Evolutionary conservation across 2,329 filamentous ascomycete genomes (phyloP).

Genomic region (Tolypocladium inflatum): DNA sequence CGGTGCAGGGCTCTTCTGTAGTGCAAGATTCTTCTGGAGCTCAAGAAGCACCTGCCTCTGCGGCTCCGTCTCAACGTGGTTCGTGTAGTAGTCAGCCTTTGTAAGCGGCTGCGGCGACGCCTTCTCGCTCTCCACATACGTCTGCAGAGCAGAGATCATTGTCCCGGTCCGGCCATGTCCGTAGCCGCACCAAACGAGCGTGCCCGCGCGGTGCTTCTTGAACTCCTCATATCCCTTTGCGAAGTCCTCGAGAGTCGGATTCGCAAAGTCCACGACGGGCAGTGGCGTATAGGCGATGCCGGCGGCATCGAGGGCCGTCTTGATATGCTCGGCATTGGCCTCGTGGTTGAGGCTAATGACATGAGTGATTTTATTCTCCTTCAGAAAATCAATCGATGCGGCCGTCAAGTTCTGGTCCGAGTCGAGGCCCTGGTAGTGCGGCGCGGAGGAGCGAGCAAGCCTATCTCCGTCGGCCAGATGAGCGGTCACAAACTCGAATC

Average conservation of each 20-base stretch:
- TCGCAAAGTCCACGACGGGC: not conserved
- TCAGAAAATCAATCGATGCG: not conserved
- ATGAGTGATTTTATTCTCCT: not conserved
- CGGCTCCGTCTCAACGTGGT: not conserved
- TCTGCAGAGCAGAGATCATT: slow-evolving; percentile 3
- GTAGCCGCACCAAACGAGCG: slow-evolving; percentile 6
- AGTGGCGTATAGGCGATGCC: slow-evolving; percentile 1
- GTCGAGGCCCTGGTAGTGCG: not conserved
- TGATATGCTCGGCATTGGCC: not conserved
- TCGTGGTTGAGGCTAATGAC: slow-evolving; percentile 1
- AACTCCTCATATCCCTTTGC: not conserved
- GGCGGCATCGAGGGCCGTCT: not conserved
- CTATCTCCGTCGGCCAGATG: not conserved
- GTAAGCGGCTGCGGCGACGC: not conserved
- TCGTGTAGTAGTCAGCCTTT: not conserved
- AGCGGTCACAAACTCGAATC: not conserved
- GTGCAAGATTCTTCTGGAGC: not conserved
- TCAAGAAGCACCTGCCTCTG: not conserved
- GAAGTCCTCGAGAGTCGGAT: not conserved
- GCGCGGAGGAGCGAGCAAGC: slow-evolving; percentile 3
- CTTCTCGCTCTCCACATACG: not conserved
- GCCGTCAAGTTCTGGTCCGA: not conserved
- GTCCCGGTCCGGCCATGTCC: slow-evolving; percentile 6
- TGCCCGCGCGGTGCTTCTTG: not conserved
- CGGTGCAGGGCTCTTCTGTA: too few species aligned